Base-by-base conservation (phyloP, 495 filamentous ascomycete species). In the Achaetomiella virescens region DNA sequence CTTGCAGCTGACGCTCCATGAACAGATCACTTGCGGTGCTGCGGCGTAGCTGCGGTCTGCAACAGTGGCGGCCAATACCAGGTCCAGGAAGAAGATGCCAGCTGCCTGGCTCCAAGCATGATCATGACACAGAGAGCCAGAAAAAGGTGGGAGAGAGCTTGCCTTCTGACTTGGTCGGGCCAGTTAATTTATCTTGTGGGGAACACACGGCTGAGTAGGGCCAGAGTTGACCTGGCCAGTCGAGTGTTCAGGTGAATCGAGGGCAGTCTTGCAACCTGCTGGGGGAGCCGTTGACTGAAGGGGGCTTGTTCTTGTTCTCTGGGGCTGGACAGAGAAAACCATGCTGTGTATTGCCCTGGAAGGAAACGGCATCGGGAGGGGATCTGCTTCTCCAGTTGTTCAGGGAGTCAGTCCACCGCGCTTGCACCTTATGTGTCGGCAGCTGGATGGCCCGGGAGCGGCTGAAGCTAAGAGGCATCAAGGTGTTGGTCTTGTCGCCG, bases 21-120 rank as follows among this genome's bases (percentile, higher is more conserved):
- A 21, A 18, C 21, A 17, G 37, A 22, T n/a, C 43, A 27, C 29
- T 52, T 41, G 36, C 29, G 27, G 22, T 31, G 12, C 35, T 27
- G 48, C 48, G 36, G 48, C 48, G 36, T 22, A 6, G 50, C 3
- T 27, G 15, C 18, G 37, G 24, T 43, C 9, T 31, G 27, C 27
- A 14, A 52, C 38, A n/a, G 21, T n/a, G 38, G 27, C 38, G 42
- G 50, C 50, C 50, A 53, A 53, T 53, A 29, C 38, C 25, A 43
- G 27, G 38, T 27, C 37, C 38, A 43, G 50, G 10, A 25, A 12
- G 42, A 18, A 33, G 38, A 37, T 25, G 14, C 25, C 17, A 27
- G 12, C 50, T 27, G 38, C 18, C 35, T 38, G 17, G n/a, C 14
- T 18, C 50, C 50, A 44, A 44, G 29, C 42, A 33, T 29, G 18